These are phyloP conservation scores for Leishmania turanica DNA, from an alignment of 208 protist species.

Conservation along the genomic window DNA sequence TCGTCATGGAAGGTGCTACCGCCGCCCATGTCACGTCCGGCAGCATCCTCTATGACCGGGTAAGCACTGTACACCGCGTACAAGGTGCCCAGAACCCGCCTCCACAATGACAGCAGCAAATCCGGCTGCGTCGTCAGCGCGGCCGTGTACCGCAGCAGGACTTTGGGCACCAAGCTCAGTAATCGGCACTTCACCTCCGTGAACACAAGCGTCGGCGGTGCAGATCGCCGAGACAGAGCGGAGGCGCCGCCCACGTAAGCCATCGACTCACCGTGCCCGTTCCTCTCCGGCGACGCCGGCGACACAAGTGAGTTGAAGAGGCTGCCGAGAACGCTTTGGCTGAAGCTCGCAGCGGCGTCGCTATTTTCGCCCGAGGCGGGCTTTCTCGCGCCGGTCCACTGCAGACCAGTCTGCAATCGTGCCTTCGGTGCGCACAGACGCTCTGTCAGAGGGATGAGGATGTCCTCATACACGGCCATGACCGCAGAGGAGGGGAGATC, in stretches of 20 bases:
- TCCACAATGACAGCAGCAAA: slow-evolving; percentile 61
- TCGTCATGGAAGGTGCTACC: slow-evolving; percentile 34
- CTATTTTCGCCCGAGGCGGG: not conserved
- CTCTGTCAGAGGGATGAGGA: slow-evolving; percentile 80
- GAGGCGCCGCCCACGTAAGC: not conserved
- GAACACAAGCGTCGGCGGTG: slow-evolving; percentile 11
- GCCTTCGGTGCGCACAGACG: slow-evolving; percentile 50
- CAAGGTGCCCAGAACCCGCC: slow-evolving; percentile 71
- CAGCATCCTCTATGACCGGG: slow-evolving; percentile 2
- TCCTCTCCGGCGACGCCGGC: slow-evolving; percentile 7
- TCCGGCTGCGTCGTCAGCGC: slow-evolving; percentile 35
- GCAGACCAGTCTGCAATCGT: slow-evolving; percentile 22
- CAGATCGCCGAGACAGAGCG: not conserved
- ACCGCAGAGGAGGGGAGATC: slow-evolving; percentile 36
- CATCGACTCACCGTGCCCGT: not conserved
- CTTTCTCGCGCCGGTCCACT: slow-evolving; percentile 11
- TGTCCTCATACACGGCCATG: slow-evolving; percentile 62
- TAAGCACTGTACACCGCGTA: slow-evolving; percentile 74
- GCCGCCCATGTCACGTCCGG: not conserved
- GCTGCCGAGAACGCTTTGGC: slow-evolving; percentile 10
- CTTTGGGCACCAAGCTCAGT: slow-evolving; percentile 68
- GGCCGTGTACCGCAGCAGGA: slow-evolving; percentile 63
- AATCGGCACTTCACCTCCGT: slow-evolving; percentile 75
- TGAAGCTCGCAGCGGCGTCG: not conserved
- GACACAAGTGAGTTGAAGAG: slow-evolving; percentile 24